phyloP scores from a whole-genome alignment of 192 early-diverging fungal genomes.

The Coemansia reversa region DNA sequence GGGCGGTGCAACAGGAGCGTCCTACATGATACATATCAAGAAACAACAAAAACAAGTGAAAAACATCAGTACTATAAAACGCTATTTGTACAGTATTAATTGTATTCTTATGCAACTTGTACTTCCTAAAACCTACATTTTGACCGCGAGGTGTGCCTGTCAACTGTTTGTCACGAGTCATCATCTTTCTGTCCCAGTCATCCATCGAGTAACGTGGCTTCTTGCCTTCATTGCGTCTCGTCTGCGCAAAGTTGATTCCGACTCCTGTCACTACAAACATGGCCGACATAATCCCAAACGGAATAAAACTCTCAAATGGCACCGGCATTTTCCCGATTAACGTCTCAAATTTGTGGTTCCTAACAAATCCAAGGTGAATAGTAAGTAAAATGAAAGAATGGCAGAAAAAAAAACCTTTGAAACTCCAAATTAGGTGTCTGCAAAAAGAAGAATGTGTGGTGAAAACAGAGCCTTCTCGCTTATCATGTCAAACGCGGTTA shows the following conservation, averaged over 20 bases:
- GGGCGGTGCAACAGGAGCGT: conserved; percentile 56
- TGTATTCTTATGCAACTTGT: background rate
- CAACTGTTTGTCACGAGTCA: conserved; percentile 72
- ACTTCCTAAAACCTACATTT: conserved; percentile 11
- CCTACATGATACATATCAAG: conserved; percentile 1
- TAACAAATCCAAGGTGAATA: no score
- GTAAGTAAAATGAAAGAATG: no score
- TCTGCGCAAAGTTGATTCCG: conserved; percentile 59
- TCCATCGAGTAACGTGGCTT: conserved; percentile 64
- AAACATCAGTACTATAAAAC: no score
- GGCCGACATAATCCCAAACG: conserved; percentile 68
- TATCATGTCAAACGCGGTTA: no score
- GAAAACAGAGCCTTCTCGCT: no score
- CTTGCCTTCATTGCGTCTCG: conserved; percentile 65
- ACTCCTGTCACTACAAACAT: conserved; percentile 65
- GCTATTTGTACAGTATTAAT: no score
- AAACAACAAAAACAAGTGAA: no score
- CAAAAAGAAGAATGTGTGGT: no score
- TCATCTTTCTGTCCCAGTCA: conserved; percentile 77
- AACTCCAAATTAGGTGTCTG: no score
- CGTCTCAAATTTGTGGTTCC: no score
- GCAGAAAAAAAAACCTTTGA: no score
- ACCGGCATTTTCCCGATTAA: conserved; percentile 60
- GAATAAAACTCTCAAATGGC: conserved; percentile 76
- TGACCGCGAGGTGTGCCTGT: conserved; percentile 72